These are phyloP conservation scores for Daldinia caldariorum DNA, from an alignment of 495 filamentous ascomycete genomes.

Conservation along the genomic window DNA sequence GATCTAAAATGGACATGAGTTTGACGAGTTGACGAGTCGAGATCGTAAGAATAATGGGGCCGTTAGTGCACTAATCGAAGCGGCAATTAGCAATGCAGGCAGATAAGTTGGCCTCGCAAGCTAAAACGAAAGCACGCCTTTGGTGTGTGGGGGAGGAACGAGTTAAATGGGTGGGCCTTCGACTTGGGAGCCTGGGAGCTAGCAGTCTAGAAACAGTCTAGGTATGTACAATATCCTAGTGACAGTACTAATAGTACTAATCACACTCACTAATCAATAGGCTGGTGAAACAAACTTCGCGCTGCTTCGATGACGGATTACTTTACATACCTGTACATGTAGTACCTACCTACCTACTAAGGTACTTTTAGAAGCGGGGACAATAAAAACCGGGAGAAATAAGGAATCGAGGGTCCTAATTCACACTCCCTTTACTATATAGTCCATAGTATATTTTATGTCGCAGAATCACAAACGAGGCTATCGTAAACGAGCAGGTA, in stretches of 20 bases:
- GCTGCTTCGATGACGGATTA: slow-evolving; percentile 18
- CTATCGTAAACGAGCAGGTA: too few species aligned
- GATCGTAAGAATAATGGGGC: slow-evolving; percentile 4
- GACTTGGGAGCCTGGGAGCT: slow-evolving; percentile 9
- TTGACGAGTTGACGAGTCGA: slow-evolving; percentile 7
- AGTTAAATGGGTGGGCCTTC: slow-evolving; percentile 22
- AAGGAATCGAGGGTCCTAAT: too few species aligned
- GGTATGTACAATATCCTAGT: slow-evolving; percentile 28
- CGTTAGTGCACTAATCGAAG: slow-evolving; percentile 25
- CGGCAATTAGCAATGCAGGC: slow-evolving; percentile 41
- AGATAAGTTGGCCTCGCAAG: slow-evolving; percentile 40
- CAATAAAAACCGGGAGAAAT: not conserved
- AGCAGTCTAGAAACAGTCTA: slow-evolving; percentile 21
- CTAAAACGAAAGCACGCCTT: slow-evolving; percentile 28
- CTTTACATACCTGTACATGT: too few species aligned
- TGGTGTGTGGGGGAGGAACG: slow-evolving; percentile 17
- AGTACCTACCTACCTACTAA: too few species aligned
- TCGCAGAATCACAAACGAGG: too few species aligned
- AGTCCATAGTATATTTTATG: too few species aligned
- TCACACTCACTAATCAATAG: not conserved
- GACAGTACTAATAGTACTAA: not conserved
- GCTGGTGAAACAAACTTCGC: not conserved
- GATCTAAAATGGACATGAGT: not conserved
- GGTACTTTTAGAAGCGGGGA: slow-evolving; percentile 16
- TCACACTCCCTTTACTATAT: too few species aligned